Evolutionary conservation across 2,329 filamentous ascomycete genomes (phyloP).

Genomic region (Colletotrichum destructivum): DNA sequence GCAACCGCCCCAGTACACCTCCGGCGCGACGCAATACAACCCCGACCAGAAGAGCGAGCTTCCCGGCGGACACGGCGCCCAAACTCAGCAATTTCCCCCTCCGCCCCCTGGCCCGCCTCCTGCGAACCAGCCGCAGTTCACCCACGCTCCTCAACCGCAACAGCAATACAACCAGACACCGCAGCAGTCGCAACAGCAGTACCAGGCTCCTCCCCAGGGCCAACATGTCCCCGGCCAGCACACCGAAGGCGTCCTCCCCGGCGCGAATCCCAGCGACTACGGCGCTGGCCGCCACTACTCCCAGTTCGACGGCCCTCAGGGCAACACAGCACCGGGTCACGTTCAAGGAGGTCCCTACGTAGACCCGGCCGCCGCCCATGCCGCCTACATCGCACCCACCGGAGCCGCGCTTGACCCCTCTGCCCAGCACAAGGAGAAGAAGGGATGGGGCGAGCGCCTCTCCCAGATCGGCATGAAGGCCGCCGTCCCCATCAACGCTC

Average conservation of each 20-base stretch:
- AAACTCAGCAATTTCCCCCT: conserved; percentile 41
- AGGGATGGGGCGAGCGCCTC: conserved; percentile 38
- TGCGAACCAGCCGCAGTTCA: conserved; percentile 35
- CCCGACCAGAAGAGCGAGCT: conserved; percentile 31
- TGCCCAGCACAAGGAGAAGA: conserved; percentile 38
- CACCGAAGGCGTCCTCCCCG: conserved; percentile 21
- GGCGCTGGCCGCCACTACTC: conserved; percentile 34
- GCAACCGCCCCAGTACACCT: conserved; percentile 23
- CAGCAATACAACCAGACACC: conserved; percentile 5
- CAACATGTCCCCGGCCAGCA: conserved; percentile 31
- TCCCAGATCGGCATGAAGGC: conserved; percentile 58
- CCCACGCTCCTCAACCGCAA: conserved; percentile 30
- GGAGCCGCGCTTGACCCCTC: conserved; percentile 6
- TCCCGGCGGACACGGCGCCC: conserved; percentile 7
- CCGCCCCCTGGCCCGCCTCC: conserved; percentile 40
- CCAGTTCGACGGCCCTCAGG: conserved; percentile 26
- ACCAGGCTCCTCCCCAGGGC: conserved; percentile 5
- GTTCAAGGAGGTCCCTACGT: background rate
- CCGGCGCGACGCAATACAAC: conserved; percentile 22
- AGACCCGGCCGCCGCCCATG: conserved; percentile 17
- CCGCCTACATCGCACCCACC: conserved; percentile 21
- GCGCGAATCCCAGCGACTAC: conserved; percentile 37
- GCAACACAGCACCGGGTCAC: background rate
- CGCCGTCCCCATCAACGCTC: conserved; percentile 82
- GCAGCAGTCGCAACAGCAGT: conserved; percentile 16